These are phyloP conservation scores for Fusarium cyanostomum DNA, from an alignment of 2,329 filamentous ascomycete genomes.

Conservation along the genomic window DNA sequence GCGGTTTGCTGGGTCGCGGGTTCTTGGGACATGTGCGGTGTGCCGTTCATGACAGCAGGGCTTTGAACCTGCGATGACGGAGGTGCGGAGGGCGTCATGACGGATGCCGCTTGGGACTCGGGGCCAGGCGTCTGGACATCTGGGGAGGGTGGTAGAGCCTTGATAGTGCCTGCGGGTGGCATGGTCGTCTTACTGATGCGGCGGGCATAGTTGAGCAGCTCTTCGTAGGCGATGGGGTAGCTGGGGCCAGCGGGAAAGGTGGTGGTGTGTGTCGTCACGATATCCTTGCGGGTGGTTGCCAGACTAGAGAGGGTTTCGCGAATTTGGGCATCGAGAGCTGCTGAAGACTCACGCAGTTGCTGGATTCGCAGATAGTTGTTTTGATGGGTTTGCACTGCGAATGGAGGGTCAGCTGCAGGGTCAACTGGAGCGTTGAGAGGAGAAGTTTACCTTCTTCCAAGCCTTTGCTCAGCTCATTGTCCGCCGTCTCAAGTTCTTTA, in stretches of 20 bases:
- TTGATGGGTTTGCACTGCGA: constrained; percentile 76
- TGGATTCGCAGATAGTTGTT: constrained; percentile 76
- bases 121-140: constrained; percentile 46
- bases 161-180: constrained; percentile 67
- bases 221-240: constrained; percentile 71
- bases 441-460: constrained; percentile 67
- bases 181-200: constrained; percentile 83
- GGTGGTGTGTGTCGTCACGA: constrained; percentile 70
- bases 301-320: constrained; percentile 75
- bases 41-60: constrained; percentile 48
- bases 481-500: constrained; percentile 74
- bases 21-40: constrained; percentile 42
- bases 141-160: constrained; percentile 47
- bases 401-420: constrained; percentile 1
- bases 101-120: constrained; percentile 44
- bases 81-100: constrained; percentile 46
- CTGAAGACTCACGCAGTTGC: constrained; percentile 71
- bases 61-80: constrained; percentile 49
- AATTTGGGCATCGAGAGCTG: constrained; percentile 75
- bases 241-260: constrained; percentile 61
- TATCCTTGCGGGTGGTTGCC: constrained; percentile 76
- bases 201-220: constrained; percentile 80
- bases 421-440: neutral
- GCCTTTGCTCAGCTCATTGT: constrained; percentile 72
- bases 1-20: constrained; percentile 48